phyloP scores from a whole-genome alignment of 2,329 filamentous ascomycete genomes.

The Botrytis pseudocinerea region DNA sequence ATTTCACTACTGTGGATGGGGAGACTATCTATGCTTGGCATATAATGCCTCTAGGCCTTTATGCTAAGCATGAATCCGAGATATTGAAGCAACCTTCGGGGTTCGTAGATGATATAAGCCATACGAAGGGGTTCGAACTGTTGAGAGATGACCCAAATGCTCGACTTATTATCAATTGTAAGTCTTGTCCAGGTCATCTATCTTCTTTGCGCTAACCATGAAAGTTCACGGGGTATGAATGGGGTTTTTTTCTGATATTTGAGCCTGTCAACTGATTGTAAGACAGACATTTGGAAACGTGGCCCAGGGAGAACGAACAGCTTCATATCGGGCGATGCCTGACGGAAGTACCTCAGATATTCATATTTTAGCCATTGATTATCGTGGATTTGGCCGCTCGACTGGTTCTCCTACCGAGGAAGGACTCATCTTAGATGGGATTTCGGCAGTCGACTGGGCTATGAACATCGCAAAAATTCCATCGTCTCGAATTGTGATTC shows the following conservation, averaged over 20 bases:
- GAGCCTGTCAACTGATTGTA: slow-evolving; percentile 26
- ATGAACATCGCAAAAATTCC: slow-evolving; percentile 64
- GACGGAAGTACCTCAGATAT: slow-evolving; percentile 67
- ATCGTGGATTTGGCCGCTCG: slow-evolving; percentile 82
- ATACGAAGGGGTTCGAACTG: slow-evolving; percentile 59
- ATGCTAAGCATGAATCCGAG: slow-evolving; percentile 67
- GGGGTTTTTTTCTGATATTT: slow-evolving; percentile 5
- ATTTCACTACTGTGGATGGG: slow-evolving; percentile 70
- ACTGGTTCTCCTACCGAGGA: slow-evolving; percentile 78
- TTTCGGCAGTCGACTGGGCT: slow-evolving; percentile 72
- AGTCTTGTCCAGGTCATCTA: slow-evolving; percentile 38
- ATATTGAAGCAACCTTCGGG: slow-evolving; percentile 53
- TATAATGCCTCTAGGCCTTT: slow-evolving; percentile 76
- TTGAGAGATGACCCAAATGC: slow-evolving; percentile 64
- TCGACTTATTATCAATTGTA: slow-evolving; percentile 64
- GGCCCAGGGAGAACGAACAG: slow-evolving; percentile 73
- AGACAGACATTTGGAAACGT: slow-evolving; percentile 82
- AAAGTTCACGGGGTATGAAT: slow-evolving; percentile 62
- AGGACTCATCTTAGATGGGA: slow-evolving; percentile 78
- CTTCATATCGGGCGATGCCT: slow-evolving; percentile 75
- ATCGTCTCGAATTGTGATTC: slow-evolving; percentile 70
- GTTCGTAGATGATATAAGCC: slow-evolving; percentile 51
- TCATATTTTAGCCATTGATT: slow-evolving; percentile 87
- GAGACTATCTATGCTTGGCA: slow-evolving; percentile 89
- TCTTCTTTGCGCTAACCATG: slow-evolving; percentile 25